Base-by-base conservation (phyloP, 2,329 filamentous ascomycete species). In the Magnaporthiopsis rhizophila region DNA sequence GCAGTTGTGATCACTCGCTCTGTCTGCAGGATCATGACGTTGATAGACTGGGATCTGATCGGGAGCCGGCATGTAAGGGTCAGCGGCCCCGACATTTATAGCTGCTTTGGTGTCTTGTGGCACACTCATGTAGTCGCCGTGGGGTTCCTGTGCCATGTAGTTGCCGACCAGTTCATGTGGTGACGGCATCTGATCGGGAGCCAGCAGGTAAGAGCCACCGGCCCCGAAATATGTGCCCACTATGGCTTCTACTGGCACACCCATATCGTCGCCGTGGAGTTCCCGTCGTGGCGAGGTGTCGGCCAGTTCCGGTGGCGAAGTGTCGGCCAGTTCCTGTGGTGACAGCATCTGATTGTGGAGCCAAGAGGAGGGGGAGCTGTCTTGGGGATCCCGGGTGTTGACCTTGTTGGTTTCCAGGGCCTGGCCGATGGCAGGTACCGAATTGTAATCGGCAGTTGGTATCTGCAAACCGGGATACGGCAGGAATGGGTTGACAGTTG, bases 1-100 rank as follows among this genome's bases (percentile, higher is more conserved):
- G 58, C 72, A 73, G 3, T 1, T 53, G 45, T 53, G 11, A 5
- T 53, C 9, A 11, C 21, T 24, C 21, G 45, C 18, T 24, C n/a
- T 21, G 21, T 21, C 21, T 0, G 8, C 45, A 53, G 1, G 8
- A 7, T 21, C 21, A 11, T 11, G 45, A 8, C n/a, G 6, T 2
- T 53, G 6, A 21, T 24, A 24, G 45, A 53, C 21, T 11, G 45
- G 21, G 18, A n/a, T 1, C n/a, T 53, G 18, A 21, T 5, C 38
- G 38, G 38, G 38, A 18, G 6, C 45, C n/a, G 6, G 45, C 45
- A 9, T 6, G 45, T 7, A 30, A 30, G 30, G 4, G 30, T 30
- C 30, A 3, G 3, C 30, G 6, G 30, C 30, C 30, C 15, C 38
- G 38, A 21, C 9, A 8, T 8, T 21, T 8, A 50, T 50, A 8